A percentile compares a stretch with the other conserved stretches of the same genome.
Conservation (phyloP, 78 protist species). For the Dictyostelium brefeldianum region DNA sequence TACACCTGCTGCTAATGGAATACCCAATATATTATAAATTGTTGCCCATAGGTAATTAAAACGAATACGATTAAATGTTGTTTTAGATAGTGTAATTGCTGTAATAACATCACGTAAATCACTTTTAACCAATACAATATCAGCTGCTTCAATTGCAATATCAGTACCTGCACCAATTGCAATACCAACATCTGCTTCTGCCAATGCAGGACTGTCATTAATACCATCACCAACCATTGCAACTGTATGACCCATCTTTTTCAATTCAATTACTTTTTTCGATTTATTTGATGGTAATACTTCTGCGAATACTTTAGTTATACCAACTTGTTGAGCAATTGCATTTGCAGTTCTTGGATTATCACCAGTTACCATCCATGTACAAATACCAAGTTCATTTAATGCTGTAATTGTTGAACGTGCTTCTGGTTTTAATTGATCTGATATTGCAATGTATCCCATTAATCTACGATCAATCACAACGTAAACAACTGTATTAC, state of each 20-base stretch:
- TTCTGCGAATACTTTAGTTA: conserved; percentile 87
- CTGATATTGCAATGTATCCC: conserved; percentile 77
- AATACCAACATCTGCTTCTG: conserved; percentile 93
- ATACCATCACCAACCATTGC: conserved; percentile 97
- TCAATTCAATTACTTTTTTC: conserved; percentile 82
- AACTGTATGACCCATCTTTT: conserved; percentile 80
- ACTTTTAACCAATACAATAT: conserved; percentile 86
- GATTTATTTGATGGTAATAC: conserved; percentile 93
- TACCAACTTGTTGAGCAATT: conserved; percentile 78
- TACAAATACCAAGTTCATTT: conserved; percentile 36
- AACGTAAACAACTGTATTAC: conserved; percentile 85
- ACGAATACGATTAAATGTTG: conserved; percentile 87
- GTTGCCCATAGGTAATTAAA: conserved; percentile 96
- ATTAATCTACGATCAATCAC: conserved; percentile 51
- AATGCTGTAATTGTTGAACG: conserved; percentile 69
- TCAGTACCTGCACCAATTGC: conserved; percentile 96
- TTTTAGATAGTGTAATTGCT: conserved; percentile 89
- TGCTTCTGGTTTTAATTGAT: conserved; percentile 88
- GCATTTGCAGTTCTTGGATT: conserved; percentile 85
- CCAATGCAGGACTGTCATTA: conserved; percentile 93
- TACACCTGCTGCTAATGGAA: conserved; percentile 88
- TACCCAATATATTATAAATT: conserved; percentile 90
- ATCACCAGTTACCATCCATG: conserved; percentile 96
- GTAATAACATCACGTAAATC: conserved; percentile 89
- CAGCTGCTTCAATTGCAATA: conserved; percentile 95